Evolutionary conservation across 2,329 filamentous ascomycete species (phyloP).

Genomic region (Pseudogymnoascus sp.): DNA sequence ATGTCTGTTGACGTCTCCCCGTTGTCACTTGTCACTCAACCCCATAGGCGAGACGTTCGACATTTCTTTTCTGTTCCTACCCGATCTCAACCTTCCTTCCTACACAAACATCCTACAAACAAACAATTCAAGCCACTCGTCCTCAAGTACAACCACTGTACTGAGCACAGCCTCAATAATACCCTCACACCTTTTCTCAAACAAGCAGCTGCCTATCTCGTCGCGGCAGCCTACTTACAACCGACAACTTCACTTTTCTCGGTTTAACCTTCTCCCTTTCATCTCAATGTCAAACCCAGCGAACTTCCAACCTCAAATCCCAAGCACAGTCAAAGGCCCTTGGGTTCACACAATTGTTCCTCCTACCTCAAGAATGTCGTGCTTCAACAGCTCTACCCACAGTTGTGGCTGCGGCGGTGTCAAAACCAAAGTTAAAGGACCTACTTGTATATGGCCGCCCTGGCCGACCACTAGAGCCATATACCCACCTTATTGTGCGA

Average conservation of each 20-base stretch:
- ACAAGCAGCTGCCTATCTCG: not conserved
- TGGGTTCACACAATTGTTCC: slow-evolving; percentile 48
- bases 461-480: not conserved
- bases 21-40: not conserved
- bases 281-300: slow-evolving; percentile 2
- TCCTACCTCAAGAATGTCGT: slow-evolving; percentile 21
- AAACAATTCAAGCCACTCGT: not conserved
- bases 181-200: not conserved
- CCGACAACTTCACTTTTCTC: not conserved
- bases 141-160: not conserved
- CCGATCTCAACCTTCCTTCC: not conserved
- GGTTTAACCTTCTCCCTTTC: not conserved
- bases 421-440: slow-evolving; percentile 1
- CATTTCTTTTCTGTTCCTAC: not conserved
- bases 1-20: not conserved
- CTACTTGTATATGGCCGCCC: not conserved
- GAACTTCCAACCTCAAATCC: slow-evolving; percentile 50
- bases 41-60: not conserved
- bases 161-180: not conserved
- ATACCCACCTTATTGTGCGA: not conserved
- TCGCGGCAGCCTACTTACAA: not conserved
- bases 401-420: not conserved
- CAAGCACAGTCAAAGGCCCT: slow-evolving; percentile 47
- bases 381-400: not conserved
- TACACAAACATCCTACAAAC: slow-evolving; percentile 5